These are phyloP conservation scores for Metrosideros polymorpha DNA, from an alignment of 441 rosid genomes.

Conservation along the genomic window DNA sequence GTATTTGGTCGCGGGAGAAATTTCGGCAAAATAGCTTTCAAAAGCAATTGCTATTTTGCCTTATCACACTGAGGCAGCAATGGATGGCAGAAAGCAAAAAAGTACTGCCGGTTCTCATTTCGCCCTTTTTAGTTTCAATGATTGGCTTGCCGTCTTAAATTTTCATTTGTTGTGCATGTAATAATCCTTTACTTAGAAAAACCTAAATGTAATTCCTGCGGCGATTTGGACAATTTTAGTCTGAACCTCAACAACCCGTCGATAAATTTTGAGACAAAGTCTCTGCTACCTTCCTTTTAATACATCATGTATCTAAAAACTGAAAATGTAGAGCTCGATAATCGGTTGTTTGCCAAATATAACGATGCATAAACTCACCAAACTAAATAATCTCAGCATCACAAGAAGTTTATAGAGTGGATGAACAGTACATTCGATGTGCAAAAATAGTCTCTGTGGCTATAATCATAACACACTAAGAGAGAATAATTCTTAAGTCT, in stretches of 20 bases:
- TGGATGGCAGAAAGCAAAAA: background rate
- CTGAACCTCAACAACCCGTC: background rate
- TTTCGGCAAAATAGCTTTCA: too few species aligned
- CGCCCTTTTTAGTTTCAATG: background rate
- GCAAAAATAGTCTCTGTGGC: constrained; percentile 34
- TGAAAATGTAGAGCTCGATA: background rate
- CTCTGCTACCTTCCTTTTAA: background rate
- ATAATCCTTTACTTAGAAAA: background rate
- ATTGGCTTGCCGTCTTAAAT: background rate
- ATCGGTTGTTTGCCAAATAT: background rate
- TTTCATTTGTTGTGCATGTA: background rate
- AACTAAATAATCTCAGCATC: constrained; percentile 24
- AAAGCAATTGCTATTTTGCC: background rate
- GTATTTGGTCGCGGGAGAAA: too few species aligned
- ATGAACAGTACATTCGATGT: constrained; percentile 21
- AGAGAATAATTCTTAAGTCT: background rate
- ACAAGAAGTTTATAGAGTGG: constrained; percentile 22
- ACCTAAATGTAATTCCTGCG: background rate
- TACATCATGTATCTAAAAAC: background rate
- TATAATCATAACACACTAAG: background rate
- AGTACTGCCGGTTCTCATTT: background rate
- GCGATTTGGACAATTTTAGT: background rate
- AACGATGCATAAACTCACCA: background rate
- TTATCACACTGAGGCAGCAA: background rate
- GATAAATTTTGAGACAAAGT: background rate